A percentile compares a stretch with the other conserved stretches of the same genome.
Evolutionary conservation across 2,329 filamentous ascomycete species (phyloP).

Genomic region (Waltergamsia citrina): DNA sequence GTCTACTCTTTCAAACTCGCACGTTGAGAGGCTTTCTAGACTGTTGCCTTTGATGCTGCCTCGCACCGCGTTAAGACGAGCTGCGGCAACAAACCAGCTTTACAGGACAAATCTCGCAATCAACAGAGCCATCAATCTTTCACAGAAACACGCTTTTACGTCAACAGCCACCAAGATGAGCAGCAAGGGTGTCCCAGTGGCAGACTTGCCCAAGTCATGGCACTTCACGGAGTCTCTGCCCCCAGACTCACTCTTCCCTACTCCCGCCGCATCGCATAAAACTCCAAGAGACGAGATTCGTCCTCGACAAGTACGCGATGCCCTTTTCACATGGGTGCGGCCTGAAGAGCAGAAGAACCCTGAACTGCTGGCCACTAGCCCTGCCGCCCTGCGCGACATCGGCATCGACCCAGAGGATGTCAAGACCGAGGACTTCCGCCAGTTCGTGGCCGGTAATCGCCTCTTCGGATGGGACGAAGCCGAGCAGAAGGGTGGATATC

Average conservation of each 20-base stretch:
- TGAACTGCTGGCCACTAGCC: slow-evolving; percentile 74
- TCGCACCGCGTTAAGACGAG: slow-evolving; percentile 18
- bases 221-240: slow-evolving; percentile 59
- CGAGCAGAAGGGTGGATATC: slow-evolving; percentile 61
- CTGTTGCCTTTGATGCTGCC: slow-evolving; percentile 22
- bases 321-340: slow-evolving; percentile 83
- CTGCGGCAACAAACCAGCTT: slow-evolving; percentile 14
- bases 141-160: background rate
- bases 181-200: slow-evolving; percentile 28
- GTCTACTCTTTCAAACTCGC: background rate
- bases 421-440: slow-evolving; percentile 62
- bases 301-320: slow-evolving; percentile 75
- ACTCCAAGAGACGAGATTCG: slow-evolving; percentile 68
- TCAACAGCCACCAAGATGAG: slow-evolving; percentile 1
- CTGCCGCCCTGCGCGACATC: slow-evolving; percentile 70
- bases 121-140: background rate
- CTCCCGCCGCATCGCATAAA: slow-evolving; percentile 70
- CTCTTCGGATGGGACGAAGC: slow-evolving; percentile 68
- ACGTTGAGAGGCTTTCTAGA: too few relatives aligned
- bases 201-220: slow-evolving; percentile 56
- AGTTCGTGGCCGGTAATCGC: slow-evolving; percentile 73
- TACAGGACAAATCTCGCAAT: background rate
- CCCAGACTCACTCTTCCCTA: slow-evolving; percentile 68
- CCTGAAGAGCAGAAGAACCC: slow-evolving; percentile 64
- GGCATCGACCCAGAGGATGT: slow-evolving; percentile 63